A percentile compares a stretch with the other conserved stretches of the same genome.
Conservation (phyloP, 2,329 filamentous ascomycete genomes). For the Beauveria asiatica region DNA sequence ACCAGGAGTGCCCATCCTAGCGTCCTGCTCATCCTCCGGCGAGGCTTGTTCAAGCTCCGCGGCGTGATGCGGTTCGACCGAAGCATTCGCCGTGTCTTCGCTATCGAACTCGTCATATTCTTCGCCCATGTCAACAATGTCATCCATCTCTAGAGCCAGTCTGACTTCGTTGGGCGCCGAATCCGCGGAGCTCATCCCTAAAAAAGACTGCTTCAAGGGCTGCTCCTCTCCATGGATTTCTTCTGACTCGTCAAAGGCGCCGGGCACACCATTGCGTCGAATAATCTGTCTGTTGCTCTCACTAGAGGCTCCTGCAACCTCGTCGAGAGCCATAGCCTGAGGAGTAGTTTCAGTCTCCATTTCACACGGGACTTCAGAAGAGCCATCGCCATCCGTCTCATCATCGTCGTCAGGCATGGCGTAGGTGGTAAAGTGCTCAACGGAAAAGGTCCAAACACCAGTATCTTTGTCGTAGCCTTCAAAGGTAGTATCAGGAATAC, state of each 20-base stretch:
- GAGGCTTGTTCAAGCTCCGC: slow-evolving; percentile 60
- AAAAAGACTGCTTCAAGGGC: slow-evolving; percentile 67
- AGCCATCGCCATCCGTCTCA: slow-evolving; percentile 35
- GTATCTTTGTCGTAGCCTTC: slow-evolving; percentile 69
- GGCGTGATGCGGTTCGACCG: slow-evolving; percentile 63
- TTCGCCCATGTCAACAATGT: slow-evolving; percentile 49
- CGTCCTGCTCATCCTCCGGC: slow-evolving; percentile 42
- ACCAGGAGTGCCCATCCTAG: slow-evolving; percentile 42
- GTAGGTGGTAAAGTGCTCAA: slow-evolving; percentile 97
- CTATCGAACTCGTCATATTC: slow-evolving; percentile 69
- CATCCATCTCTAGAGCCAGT: slow-evolving; percentile 53
- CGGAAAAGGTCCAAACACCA: slow-evolving; percentile 83
- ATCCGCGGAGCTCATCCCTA: slow-evolving; percentile 85
- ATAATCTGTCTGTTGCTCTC: slow-evolving; percentile 53
- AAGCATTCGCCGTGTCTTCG: slow-evolving; percentile 71
- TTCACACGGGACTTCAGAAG: slow-evolving; percentile 17
- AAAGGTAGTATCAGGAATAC: slow-evolving; percentile 73
- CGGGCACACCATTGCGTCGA: slow-evolving; percentile 53
- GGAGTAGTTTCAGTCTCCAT: slow-evolving; percentile 26
- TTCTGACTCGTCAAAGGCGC: slow-evolving; percentile 64
- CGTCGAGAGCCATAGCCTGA: slow-evolving; percentile 17
- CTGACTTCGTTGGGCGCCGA: slow-evolving; percentile 55
- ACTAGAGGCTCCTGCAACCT: slow-evolving; percentile 19
- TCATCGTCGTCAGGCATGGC: slow-evolving; percentile 61
- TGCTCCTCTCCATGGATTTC: slow-evolving; percentile 49